phyloP scores from a whole-genome alignment of 202 grass and related monocot genomes.

The Panicum hallii region DNA sequence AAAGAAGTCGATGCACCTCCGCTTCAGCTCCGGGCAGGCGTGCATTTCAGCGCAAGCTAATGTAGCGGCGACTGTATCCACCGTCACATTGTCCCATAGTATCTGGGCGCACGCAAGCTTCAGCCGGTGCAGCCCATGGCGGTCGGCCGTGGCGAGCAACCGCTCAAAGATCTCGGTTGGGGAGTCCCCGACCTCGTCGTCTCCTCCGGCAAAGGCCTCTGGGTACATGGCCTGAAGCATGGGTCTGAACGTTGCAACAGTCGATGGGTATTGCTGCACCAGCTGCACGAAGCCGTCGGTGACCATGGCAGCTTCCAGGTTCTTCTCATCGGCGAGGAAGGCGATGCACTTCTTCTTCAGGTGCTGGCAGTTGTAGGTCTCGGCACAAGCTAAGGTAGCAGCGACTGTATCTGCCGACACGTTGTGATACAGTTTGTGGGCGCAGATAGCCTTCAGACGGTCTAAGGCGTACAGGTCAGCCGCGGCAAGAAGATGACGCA shows the following conservation, averaged over 20 bases:
- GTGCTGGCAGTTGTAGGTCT: conserved; percentile 9
- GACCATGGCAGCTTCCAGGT: conserved; percentile 29
- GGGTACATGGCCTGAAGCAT: not conserved
- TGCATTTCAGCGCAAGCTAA: conserved; percentile 41
- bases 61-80: not conserved
- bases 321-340: not conserved
- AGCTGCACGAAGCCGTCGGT: conserved; percentile 21
- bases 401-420: not conserved
- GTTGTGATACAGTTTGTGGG: not conserved
- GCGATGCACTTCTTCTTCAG: conserved; percentile 41
- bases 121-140: conserved; percentile 21
- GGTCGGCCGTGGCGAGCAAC: conserved; percentile 34
- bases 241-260: not conserved
- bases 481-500: conserved; percentile 15
- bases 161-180: not conserved
- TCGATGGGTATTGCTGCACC: not conserved
- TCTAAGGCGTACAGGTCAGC: conserved; percentile 32
- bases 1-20: conserved; percentile 33
- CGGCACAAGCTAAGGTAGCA: not conserved
- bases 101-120: conserved; percentile 41
- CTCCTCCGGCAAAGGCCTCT: not conserved
- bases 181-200: not conserved
- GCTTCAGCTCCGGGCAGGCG: conserved; percentile 29
- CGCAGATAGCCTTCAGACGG: not conserved
- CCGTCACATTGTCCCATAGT: conserved; percentile 2